Percentiles rank a stretch among this genome's conserved stretches.
These are phyloP conservation scores for Hsuehochloa calcarea DNA, from an alignment of 176 grass and related monocot genomes.

Conservation along the genomic window DNA sequence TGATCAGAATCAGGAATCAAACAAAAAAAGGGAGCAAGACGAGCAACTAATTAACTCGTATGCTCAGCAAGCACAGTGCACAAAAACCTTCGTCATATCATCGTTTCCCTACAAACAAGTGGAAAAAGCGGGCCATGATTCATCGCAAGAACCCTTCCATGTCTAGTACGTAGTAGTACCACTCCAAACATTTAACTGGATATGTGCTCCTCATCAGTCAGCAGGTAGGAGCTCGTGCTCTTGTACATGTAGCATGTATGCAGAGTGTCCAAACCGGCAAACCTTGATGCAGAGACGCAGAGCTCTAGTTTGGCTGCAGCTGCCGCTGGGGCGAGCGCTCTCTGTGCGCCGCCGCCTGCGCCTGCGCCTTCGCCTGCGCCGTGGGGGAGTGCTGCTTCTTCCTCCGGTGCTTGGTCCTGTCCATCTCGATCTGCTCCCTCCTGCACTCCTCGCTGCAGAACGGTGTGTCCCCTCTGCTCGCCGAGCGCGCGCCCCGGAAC, in stretches of 20 bases:
- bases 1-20: not conserved
- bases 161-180: not conserved
- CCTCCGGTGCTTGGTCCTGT: constrained; percentile 44
- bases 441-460: constrained; percentile 97
- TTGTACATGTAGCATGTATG: not conserved
- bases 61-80: not conserved
- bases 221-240: constrained; percentile 1
- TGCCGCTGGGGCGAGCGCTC: constrained; percentile 33
- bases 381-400: constrained; percentile 48
- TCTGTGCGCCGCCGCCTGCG: constrained; percentile 1
- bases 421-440: constrained; percentile 76
- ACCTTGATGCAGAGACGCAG: not conserved
- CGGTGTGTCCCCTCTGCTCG: constrained; percentile 73
- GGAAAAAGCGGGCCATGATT: not conserved
- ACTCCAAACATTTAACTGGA: constrained; percentile 15
- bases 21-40: constrained; percentile 5
- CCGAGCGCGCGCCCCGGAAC: not conserved
- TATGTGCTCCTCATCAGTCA: constrained; percentile 19
- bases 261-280: not conserved
- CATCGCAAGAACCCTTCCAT: not conserved
- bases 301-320: constrained; percentile 37
- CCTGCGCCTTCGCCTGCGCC: constrained; percentile 5
- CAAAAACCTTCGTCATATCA: not conserved
- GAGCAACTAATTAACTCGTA: not conserved
- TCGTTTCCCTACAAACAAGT: not conserved